Conservation (phyloP, 352 stramenopile species). For the Globisporangium uncinulatum region DNA sequence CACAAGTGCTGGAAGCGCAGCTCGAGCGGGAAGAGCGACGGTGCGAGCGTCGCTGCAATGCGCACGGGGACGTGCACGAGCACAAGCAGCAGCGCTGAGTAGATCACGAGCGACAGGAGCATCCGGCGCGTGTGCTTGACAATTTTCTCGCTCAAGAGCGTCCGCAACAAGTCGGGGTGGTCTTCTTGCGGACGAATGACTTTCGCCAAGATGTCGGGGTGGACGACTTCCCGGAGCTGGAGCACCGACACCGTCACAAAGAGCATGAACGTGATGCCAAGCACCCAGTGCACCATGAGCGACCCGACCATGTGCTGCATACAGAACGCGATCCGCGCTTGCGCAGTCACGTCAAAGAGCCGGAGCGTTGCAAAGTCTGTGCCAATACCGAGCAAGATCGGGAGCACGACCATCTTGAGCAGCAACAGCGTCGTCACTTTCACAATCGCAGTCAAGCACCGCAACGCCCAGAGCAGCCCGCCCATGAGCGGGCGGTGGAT, state of each 20-base stretch:
- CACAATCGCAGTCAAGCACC: constrained; percentile 81
- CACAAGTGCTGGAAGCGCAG: constrained; percentile 92
- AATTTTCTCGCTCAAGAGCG: constrained; percentile 92
- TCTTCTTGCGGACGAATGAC: constrained; percentile 93
- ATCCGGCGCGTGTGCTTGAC: constrained; percentile 93
- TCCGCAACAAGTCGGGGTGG: constrained; percentile 94
- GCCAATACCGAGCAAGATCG: constrained; percentile 90
- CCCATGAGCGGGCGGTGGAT: constrained; percentile 79
- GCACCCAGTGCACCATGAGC: constrained; percentile 95
- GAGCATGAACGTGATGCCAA: constrained; percentile 97
- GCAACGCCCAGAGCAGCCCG: constrained; percentile 71
- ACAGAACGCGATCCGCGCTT: constrained; percentile 78
- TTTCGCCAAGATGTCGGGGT: constrained; percentile 89
- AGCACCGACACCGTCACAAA: constrained; percentile 95
- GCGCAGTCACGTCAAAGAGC: constrained; percentile 79
- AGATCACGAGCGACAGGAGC: constrained; percentile 90
- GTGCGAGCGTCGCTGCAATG: constrained; percentile 37
- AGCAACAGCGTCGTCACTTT: constrained; percentile 95
- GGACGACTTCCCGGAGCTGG: constrained; percentile 92
- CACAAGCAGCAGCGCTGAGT: constrained; percentile 80
- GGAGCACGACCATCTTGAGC: constrained; percentile 98
- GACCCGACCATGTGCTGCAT: constrained; percentile 88
- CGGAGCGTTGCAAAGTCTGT: constrained; percentile 91
- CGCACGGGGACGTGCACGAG: constrained; percentile 87
- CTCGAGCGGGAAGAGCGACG: constrained; percentile 60